Evolutionary conservation across 2,329 filamentous ascomycete genomes (phyloP), one percentile per base, ranked within the genome.

Genomic region (Colletotrichum endophyticum): DNA sequence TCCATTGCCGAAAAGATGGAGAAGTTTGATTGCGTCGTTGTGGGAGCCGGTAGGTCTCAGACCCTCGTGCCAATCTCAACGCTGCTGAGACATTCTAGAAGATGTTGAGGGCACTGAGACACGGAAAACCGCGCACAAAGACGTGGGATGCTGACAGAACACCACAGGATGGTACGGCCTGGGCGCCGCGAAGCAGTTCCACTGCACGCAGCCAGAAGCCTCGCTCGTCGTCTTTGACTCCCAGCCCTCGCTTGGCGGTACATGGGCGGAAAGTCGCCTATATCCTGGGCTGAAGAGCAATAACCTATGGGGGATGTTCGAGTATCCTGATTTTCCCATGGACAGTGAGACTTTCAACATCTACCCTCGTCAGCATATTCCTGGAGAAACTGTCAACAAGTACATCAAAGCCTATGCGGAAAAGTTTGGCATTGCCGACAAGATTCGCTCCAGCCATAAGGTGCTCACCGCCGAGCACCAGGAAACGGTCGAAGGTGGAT

Each of bases 311-410:
- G 94, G 94, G 5, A 93, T 91, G 0, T 95, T 93, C 78, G 93
- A 96, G 81, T 95, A 91, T 80, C 91, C 92, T 0, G 94, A 95
- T 79, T 95, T 94, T 73, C 93, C 94, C 19, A 93, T 96, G 92
- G 87, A 89, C 75, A 83, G 85, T 8, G 88, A 88, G n/a, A 87
- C 84, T 0, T 92, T 90, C 79, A 85, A 85, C 1, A 83, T 91
- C 22, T 81, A 86, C 49, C 81, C 84, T 0, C 85, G 86, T 5
- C 79, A 89, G 77, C 86, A 90, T 76, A 88, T 91, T 8, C 85
- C 89, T 1, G 89, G 88, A 2, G 73, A 81, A 6, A 85, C 86
- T 4, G 81, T 91, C 32, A 84, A 89, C 76, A 78, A 84, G 16
- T 91, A 92, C 78, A 84, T 90, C 5, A 84, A 82, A 13, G 83